Evolutionary conservation across 2,329 filamentous ascomycete species (phyloP), one percentile per base, ranked within the genome.

Genomic region (Dendryphion nanum): DNA sequence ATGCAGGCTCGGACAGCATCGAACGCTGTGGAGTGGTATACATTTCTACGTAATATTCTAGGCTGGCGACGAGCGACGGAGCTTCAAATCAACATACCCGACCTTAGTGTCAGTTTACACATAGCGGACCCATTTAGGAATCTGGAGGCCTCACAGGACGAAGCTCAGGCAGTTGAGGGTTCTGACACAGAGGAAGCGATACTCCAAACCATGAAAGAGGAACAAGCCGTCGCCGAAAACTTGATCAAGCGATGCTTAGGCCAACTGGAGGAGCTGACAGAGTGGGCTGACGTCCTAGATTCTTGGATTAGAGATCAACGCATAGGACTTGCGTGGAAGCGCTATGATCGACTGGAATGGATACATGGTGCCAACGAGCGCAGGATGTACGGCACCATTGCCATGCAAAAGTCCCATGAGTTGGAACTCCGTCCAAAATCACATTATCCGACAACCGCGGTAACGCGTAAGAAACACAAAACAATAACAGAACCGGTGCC

Each of bases 321-420:
- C 18, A 78, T 85, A 56, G 82, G 82, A 3, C 70, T 85, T 33
- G 81, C 79, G 3, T 85, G 82, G 82, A 82, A 81, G 59, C 72
- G 82, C 31, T 85, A 85, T 53, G 82, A 85, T 51, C 73, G 82
- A 17, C 66, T 85, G 13, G 82, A 85, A 61, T 85, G 82, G 82
- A 70, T 85, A 4, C 74, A 82, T 57, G 82, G 82, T 13, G 69
- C 70, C 8, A 81, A 83, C 37, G 82, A 85, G 55, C 74, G 79
- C 47, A 79, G 77, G 43, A 85, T 85, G 81, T 83, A 83, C 46
- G 82, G 82, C 23, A 77, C 80, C 0, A 79, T 85, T 46, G 82
- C 79, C 20, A 83, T 85, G 81, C 70, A 78, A 46, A 75, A 73
- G 34, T 79, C 81, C 3, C 81, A 85, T 53, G 81, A 85, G 35